Conservation (phyloP, 163 green algal genomes). For the Scenedesmus sp. region DNA sequence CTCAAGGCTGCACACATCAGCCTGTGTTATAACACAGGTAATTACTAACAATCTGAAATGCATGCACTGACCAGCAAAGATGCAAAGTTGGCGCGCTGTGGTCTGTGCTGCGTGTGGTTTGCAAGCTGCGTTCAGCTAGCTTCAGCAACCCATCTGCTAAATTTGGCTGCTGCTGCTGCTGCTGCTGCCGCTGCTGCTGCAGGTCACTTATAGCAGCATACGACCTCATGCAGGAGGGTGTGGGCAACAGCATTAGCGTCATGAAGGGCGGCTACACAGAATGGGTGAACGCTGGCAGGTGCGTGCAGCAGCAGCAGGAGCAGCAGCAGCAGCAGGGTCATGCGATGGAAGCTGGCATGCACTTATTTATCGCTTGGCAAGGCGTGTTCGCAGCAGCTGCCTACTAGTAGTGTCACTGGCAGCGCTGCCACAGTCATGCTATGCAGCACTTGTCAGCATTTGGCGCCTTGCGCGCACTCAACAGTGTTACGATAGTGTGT, state of each 20-base stretch:
- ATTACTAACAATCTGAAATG: no score
- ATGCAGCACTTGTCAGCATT: no score
- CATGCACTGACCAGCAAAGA: no score
- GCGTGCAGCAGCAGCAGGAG: neutral
- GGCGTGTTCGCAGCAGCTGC: neutral
- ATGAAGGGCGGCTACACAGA: slow-evolving; percentile 42
- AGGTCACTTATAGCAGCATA: slow-evolving; percentile 48
- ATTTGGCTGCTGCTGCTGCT: neutral
- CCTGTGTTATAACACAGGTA: no score
- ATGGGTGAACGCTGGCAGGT: slow-evolving; percentile 40
- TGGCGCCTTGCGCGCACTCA: no score
- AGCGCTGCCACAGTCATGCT: neutral
- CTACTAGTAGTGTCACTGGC: neutral
- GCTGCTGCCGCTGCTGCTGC: neutral
- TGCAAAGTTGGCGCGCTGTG: no score
- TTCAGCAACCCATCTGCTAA: no score
- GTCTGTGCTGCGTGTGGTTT: no score
- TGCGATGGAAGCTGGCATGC: neutral
- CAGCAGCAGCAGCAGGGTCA: neutral
- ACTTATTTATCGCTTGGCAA: neutral
- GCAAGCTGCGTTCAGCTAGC: no score
- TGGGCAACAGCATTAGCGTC: slow-evolving; percentile 12
- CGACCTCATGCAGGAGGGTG: slow-evolving; percentile 18
- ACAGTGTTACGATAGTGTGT: neutral
- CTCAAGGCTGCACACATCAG: no score